Percentiles rank a stretch among this genome's conserved stretches.
phyloP scores from a whole-genome alignment of 1,284 basidiomycete species.

The Porodaedalea pini region DNA sequence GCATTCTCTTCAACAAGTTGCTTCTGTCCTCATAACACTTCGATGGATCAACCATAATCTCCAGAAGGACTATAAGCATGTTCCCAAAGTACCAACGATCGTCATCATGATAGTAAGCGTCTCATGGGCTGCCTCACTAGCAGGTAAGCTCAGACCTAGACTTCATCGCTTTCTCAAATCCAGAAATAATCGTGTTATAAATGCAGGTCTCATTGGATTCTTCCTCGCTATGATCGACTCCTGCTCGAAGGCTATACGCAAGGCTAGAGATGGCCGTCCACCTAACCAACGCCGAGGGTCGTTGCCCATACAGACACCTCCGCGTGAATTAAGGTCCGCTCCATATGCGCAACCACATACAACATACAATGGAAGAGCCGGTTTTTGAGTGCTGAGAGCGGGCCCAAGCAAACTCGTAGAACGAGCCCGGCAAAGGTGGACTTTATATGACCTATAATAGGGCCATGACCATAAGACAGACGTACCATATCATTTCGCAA shows the following conservation, averaged over 20 bases:
- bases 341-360: constrained; percentile 5
- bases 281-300: not conserved
- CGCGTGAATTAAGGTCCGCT: not conserved
- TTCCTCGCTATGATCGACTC: constrained; percentile 28
- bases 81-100: constrained; percentile 10
- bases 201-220: constrained; percentile 26
- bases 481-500: not conserved
- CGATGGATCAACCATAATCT: constrained; percentile 10
- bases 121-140: constrained; percentile 14
- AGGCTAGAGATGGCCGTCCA: too few species aligned
- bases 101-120: constrained; percentile 16
- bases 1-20: not conserved
- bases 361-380: constrained; percentile 9
- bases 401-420: too few species aligned
- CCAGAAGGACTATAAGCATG: constrained; percentile 10
- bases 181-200: not conserved
- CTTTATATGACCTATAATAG: not conserved
- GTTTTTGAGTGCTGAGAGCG: not conserved
- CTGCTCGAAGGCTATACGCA: not conserved
- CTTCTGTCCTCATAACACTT: constrained; percentile 12
- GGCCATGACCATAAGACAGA: not conserved
- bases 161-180: not conserved
- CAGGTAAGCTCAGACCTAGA: constrained; percentile 9
- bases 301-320: constrained; percentile 13
- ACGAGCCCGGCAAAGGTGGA: not conserved